These are phyloP conservation scores for Epichloe uncinata DNA, from an alignment of 2,329 filamentous ascomycete genomes.

Conservation along the genomic window DNA sequence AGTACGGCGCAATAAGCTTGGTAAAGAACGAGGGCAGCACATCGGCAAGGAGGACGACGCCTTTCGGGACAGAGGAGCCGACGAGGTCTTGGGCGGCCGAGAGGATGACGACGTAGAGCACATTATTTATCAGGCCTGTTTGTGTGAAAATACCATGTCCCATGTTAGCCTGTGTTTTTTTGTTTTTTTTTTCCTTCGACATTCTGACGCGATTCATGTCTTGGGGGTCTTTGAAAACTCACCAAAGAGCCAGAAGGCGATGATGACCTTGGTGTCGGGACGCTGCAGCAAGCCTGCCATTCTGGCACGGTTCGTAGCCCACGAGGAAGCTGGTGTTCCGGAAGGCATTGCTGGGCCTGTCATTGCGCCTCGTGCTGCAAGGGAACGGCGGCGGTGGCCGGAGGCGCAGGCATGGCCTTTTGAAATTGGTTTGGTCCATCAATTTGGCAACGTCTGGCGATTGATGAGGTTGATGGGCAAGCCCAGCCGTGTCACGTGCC, in stretches of 20 bases:
- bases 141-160: too few relatives aligned
- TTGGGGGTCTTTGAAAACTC: slow-evolving; percentile 8
- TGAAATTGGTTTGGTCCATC: not conserved
- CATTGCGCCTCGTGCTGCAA: slow-evolving; percentile 10
- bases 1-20: slow-evolving; percentile 84
- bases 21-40: slow-evolving; percentile 80
- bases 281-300: slow-evolving; percentile 50
- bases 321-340: slow-evolving; percentile 49
- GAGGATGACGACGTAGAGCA: slow-evolving; percentile 94
- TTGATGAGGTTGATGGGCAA: not conserved
- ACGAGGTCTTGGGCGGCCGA: slow-evolving; percentile 92
- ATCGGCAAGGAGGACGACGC: slow-evolving; percentile 83
- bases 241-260: slow-evolving; percentile 95
- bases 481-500: not conserved
- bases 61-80: slow-evolving; percentile 79
- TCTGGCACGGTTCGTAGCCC: slow-evolving; percentile 58
- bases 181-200: too few relatives aligned
- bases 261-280: slow-evolving; percentile 55
- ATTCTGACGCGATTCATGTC: not conserved
- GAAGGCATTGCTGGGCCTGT: slow-evolving; percentile 29
- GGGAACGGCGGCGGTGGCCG: not conserved
- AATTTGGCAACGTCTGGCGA: not conserved
- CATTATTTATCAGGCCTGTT: slow-evolving; percentile 66
- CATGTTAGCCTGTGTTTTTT: not conserved
- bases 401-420: not conserved